Percentiles rank a stretch among this genome's conserved stretches.
phyloP scores from a whole-genome alignment of 2,329 filamentous ascomycete species.

The Sporothrix mexicana region DNA sequence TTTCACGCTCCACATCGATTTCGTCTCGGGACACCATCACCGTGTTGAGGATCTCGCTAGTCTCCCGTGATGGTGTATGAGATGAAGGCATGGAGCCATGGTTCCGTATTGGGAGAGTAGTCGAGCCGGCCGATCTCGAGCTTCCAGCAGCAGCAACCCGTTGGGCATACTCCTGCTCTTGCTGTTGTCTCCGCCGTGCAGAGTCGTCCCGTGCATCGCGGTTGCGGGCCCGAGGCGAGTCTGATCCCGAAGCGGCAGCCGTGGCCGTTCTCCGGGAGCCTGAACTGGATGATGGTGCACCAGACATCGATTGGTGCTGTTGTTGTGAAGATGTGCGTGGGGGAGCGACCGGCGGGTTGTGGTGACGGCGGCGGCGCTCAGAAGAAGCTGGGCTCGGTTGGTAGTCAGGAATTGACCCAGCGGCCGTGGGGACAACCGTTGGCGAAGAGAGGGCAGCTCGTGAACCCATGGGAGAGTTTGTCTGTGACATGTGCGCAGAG shows the following conservation, averaged over 20 bases:
- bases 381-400: slow-evolving; percentile 46
- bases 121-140: slow-evolving; percentile 41
- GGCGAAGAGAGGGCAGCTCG: slow-evolving; percentile 54
- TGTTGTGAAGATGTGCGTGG: slow-evolving; percentile 75
- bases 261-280: slow-evolving; percentile 50
- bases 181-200: slow-evolving; percentile 52
- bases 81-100: slow-evolving; percentile 59
- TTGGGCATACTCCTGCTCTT: slow-evolving; percentile 48
- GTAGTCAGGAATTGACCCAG: slow-evolving; percentile 47
- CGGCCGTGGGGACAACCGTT: slow-evolving; percentile 46
- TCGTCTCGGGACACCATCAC: slow-evolving; percentile 78
- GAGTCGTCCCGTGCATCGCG: slow-evolving; percentile 43
- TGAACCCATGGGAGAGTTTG: slow-evolving; percentile 55
- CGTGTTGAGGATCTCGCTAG: slow-evolving; percentile 78
- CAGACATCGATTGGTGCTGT: slow-evolving; percentile 33
- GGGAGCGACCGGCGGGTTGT: slow-evolving; percentile 74
- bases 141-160: slow-evolving; percentile 30
- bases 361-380: slow-evolving; percentile 60
- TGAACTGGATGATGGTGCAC: slow-evolving; percentile 37
- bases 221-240: slow-evolving; percentile 46
- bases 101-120: slow-evolving; percentile 54
- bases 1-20: slow-evolving; percentile 73
- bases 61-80: slow-evolving; percentile 71
- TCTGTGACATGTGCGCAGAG: slow-evolving; percentile 40
- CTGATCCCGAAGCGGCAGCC: slow-evolving; percentile 7